Conservation (phyloP, 2,329 filamentous ascomycete genomes). For the Aspergillus piperis region DNA sequence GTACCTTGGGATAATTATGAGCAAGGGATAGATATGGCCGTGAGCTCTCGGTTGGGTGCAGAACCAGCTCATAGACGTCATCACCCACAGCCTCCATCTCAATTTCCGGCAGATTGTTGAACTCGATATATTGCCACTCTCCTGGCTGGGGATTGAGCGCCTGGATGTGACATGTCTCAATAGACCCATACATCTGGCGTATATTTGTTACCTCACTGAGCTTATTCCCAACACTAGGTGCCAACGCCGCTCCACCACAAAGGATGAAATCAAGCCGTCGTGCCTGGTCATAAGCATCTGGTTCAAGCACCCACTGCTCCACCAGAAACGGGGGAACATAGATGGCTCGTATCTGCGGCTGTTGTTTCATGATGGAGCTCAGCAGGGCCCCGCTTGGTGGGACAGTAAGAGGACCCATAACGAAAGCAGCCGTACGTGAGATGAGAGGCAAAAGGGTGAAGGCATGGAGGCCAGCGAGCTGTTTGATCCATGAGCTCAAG, state of each 20-base stretch:
- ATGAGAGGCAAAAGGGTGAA: not conserved
- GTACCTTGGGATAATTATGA: not conserved
- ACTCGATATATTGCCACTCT: not conserved
- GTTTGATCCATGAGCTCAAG: not conserved
- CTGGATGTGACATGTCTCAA: not conserved
- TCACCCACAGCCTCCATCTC: slow-evolving; percentile 1
- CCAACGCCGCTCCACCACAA: not conserved
- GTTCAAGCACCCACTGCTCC: not conserved
- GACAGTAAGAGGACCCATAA: not conserved
- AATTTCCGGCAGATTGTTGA: not conserved
- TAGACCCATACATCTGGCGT: not conserved
- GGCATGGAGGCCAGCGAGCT: not conserved
- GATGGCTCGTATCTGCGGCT: not conserved
- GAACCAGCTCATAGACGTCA: not conserved
- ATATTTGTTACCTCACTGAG: not conserved
- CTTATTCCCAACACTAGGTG: not conserved
- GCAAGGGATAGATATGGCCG: not conserved
- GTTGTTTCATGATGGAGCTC: not conserved
- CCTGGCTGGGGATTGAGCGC: not conserved
- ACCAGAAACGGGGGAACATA: not conserved
- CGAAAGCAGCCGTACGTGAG: not conserved
- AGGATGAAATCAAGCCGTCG: not conserved
- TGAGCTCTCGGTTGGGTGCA: not conserved
- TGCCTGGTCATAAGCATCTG: not conserved
- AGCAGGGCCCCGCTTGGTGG: not conserved